Base-by-base conservation (phyloP, 257 asterid genomes). In the Echites panduratus region DNA sequence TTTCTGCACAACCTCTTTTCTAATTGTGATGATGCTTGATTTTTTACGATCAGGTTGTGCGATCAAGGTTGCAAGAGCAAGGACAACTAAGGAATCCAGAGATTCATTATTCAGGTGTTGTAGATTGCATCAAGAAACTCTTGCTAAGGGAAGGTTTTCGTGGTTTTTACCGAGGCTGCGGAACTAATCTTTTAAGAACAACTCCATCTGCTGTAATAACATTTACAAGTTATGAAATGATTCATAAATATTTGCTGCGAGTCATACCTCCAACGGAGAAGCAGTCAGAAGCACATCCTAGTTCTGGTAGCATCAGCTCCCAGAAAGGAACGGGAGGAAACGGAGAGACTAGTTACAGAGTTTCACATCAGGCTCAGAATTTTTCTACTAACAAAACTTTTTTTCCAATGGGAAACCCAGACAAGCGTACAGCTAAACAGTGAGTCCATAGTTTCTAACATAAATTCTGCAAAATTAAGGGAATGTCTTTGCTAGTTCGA, bases 151-250 rank as follows among this genome's bases (percentile, higher is more conserved):
- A 95, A 71, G 96, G 99, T 26, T 70, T 84, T 17, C 77, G 82
- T 0, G 99, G 98, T 27, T 92, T 95, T 75, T 95, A 95, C 69
- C 95, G 99, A 1, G 99, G 99, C 26, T 95, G 99, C 78, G 99
- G 87, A 57, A 92, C 98, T 49, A 95, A 95, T 87, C 96, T 95
- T 77, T 54, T 95, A 70, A 77, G 99, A 75, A 95, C 99, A 47
- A 95, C 96, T 43, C 99, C 99, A 32, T 89, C 98, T 65, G 96
- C 98, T 56, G 89, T 90, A 40, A 92, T 95, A 72, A 95, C 99
- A 47, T 95, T 95, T 70, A 92, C 97, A 71, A 86, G 96, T 70
- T 95, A 84, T 22, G 99, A 95, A 81, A 90, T 88, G 96, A 92
- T 95, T 56, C 96, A 85, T 57, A 85, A 90, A 70, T 78, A 87